A percentile compares a stretch with the other conserved stretches of the same genome.
Conservation (phyloP, 805 yeast species). For the Candida easanensis region DNA sequence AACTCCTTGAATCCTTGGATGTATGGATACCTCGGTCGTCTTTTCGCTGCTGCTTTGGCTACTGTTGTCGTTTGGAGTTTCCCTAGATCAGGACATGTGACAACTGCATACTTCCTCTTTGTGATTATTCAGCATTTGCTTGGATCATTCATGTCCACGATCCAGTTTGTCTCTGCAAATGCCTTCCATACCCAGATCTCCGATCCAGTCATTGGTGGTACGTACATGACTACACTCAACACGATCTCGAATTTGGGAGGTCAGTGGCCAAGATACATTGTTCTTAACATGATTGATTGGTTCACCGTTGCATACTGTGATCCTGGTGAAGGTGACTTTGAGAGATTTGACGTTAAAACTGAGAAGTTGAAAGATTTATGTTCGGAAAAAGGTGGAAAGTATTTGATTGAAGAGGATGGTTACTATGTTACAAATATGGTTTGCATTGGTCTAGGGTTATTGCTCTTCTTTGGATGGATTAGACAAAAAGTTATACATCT, state of each 20-base stretch:
- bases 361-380: slow-evolving; percentile 50
- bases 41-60: slow-evolving; percentile 72
- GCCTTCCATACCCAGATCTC: slow-evolving; percentile 96
- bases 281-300: slow-evolving; percentile 75
- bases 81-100: slow-evolving; percentile 53
- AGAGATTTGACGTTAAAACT: slow-evolving; percentile 18
- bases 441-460: slow-evolving; percentile 66
- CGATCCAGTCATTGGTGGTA: slow-evolving; percentile 94
- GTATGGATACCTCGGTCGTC: slow-evolving; percentile 78
- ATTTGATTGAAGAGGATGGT: slow-evolving; percentile 66
- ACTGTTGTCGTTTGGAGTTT: slow-evolving; percentile 69
- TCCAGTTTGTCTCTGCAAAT: slow-evolving; percentile 90
- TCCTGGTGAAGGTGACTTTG: slow-evolving; percentile 26
- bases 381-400: slow-evolving; percentile 49
- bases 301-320: slow-evolving; percentile 67
- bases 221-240: slow-evolving; percentile 94
- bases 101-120: slow-evolving; percentile 55
- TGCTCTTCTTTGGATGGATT: slow-evolving; percentile 64
- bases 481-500: slow-evolving; percentile 56
- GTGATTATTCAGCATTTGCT: slow-evolving; percentile 81
- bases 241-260: slow-evolving; percentile 94
- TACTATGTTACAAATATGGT: slow-evolving; percentile 74
- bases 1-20: slow-evolving; percentile 87
- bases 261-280: slow-evolving; percentile 91
- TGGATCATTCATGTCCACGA: slow-evolving; percentile 89